phyloP scores from a whole-genome alignment of 164 flowering plant species.

The Dillenia turbinata region DNA sequence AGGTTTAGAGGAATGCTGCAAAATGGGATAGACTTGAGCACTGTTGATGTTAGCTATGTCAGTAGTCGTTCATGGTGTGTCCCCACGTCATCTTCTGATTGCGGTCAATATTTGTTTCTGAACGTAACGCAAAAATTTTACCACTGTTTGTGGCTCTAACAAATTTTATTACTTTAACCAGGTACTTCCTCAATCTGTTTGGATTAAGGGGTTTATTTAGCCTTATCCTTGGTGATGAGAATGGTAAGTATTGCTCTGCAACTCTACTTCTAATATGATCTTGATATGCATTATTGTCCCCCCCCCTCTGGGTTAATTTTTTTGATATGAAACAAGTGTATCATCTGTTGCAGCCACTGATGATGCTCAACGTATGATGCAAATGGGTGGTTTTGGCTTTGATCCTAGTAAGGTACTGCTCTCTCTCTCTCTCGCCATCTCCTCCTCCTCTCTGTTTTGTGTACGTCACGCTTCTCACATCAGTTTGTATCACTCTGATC shows the following conservation, averaged over 20 bases:
- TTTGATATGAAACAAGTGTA: not conserved
- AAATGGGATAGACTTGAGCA: constrained; percentile 97
- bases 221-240: constrained; percentile 95
- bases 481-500: not conserved
- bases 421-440: not conserved
- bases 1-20: constrained; percentile 97
- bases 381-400: constrained; percentile 95
- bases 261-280: not conserved
- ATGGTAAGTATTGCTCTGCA: constrained; percentile 50
- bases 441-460: not conserved
- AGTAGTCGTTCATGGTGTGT: constrained; percentile 97
- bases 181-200: constrained; percentile 97
- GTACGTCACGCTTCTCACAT: not conserved
- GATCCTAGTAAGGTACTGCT: constrained; percentile 80
- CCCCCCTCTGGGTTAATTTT: not conserved
- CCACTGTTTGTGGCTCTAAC: not conserved
- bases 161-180: constrained; percentile 21
- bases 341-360: constrained; percentile 63
- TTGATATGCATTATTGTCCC: not conserved
- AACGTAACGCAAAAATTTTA: not conserved
- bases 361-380: constrained; percentile 98
- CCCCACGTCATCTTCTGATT: constrained; percentile 2
- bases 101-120: not conserved
- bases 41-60: constrained; percentile 98
- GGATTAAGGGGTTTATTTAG: constrained; percentile 95